phyloP scores from a whole-genome alignment of 148 eudicot species.

The Dysphania ambrosioides region DNA sequence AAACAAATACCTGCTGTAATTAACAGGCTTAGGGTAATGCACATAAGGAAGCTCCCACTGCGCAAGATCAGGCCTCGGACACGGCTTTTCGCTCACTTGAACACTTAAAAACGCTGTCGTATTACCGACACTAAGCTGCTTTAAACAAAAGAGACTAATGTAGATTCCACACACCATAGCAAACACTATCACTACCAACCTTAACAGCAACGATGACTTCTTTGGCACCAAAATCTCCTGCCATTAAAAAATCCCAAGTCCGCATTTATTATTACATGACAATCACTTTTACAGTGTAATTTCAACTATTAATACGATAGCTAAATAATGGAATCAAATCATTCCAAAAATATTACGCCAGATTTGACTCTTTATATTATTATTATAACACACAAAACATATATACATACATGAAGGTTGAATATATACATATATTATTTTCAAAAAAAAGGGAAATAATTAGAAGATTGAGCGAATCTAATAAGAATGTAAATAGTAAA shows the following conservation, averaged over 20 bases:
- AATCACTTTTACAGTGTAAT: not conserved
- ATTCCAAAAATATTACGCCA: not conserved
- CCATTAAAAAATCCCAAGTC: constrained; percentile 24
- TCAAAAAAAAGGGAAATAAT: not conserved
- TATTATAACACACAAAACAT: too few relatives aligned
- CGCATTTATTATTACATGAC: constrained; percentile 7
- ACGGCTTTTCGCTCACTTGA: constrained; percentile 44
- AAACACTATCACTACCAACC: constrained; percentile 51
- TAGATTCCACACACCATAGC: constrained; percentile 64
- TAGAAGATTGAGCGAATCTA: not conserved
- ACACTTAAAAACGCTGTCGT: constrained; percentile 27
- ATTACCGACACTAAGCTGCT: constrained; percentile 39
- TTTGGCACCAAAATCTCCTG: constrained; percentile 64
- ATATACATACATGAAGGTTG: too few relatives aligned
- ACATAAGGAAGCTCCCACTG: constrained; percentile 50
- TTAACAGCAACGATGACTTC: constrained; percentile 47
- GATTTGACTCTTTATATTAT: not conserved
- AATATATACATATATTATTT: too few relatives aligned
- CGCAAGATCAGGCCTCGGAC: constrained; percentile 41
- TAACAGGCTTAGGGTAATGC: constrained; percentile 72
- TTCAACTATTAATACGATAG: not conserved
- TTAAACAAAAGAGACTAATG: constrained; percentile 49
- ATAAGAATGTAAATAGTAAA: not conserved
- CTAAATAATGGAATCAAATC: too few relatives aligned
- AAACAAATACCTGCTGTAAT: constrained; percentile 53